Conservation (phyloP, 2,329 filamentous ascomycete genomes). For the Nothomitra cinnamomea region DNA sequence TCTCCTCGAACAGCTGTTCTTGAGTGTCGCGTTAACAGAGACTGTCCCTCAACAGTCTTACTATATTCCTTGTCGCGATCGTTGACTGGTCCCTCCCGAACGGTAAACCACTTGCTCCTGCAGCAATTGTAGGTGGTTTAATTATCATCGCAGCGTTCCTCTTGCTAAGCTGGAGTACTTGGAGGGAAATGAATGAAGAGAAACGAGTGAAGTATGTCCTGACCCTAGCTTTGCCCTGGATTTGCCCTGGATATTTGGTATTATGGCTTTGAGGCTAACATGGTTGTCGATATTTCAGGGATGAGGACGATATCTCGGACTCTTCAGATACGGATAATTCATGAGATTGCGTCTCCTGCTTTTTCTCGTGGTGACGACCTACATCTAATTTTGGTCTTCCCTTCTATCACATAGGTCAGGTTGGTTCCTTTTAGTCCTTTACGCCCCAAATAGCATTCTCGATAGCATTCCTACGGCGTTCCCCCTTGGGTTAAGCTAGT, state of each 20-base stretch:
- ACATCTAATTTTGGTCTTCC: background rate
- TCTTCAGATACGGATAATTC: slow-evolving; percentile 5
- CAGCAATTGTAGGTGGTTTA: slow-evolving; percentile 64
- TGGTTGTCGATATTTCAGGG: slow-evolving; percentile 22
- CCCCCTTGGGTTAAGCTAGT: background rate
- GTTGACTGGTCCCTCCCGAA: slow-evolving; percentile 80
- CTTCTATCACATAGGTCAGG: background rate
- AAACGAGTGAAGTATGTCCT: slow-evolving; percentile 36
- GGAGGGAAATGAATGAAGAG: slow-evolving; percentile 81
- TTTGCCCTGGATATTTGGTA: too few species aligned
- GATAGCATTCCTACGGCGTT: too few species aligned
- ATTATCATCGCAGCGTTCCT: slow-evolving; percentile 79
- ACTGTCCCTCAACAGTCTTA: slow-evolving; percentile 33
- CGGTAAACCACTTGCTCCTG: slow-evolving; percentile 46
- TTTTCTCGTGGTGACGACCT: background rate
- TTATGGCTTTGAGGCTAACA: slow-evolving; percentile 3
- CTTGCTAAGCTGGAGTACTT: slow-evolving; percentile 82
- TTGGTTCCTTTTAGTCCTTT: background rate
- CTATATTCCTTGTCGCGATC: slow-evolving; percentile 90
- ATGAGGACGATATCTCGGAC: slow-evolving; percentile 12
- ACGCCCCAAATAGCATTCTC: background rate
- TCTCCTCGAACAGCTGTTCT: background rate
- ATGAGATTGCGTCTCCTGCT: background rate
- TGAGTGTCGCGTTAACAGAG: background rate
- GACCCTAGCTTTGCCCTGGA: too few species aligned